These are phyloP conservation scores for Sapria himalayana DNA, from an alignment of 345 rosid species.

Conservation along the genomic window DNA sequence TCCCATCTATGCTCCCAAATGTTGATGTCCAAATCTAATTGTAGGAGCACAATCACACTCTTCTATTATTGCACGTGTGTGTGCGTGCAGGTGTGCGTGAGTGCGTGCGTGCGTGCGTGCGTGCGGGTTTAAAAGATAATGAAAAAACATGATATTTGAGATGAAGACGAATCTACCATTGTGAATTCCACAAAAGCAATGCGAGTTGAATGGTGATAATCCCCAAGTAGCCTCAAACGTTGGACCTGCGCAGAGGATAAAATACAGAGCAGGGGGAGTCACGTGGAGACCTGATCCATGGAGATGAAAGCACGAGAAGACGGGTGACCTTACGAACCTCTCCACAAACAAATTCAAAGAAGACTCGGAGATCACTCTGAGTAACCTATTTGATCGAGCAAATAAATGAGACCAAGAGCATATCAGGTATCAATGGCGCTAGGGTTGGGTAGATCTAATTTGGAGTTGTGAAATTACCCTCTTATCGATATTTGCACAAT, in stretches of 20 bases:
- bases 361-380: constrained; percentile 43
- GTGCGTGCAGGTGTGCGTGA: too few species aligned
- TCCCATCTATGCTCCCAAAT: too few species aligned
- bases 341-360: constrained; percentile 55
- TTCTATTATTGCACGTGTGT: too few species aligned
- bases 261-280: too few species aligned
- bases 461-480: constrained; percentile 34
- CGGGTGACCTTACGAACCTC: constrained; percentile 25
- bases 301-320: constrained; percentile 1
- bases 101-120: too few species aligned
- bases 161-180: constrained; percentile 23
- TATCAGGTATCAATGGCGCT: too few species aligned
- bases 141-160: not conserved
- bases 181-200: constrained; percentile 73
- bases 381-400: constrained; percentile 27
- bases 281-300: too few species aligned
- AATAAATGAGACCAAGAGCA: too few species aligned
- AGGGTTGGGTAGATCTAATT: too few species aligned
- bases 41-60: too few species aligned
- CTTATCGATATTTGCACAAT: constrained; percentile 85
- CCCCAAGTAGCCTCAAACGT: constrained; percentile 67
- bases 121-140: too few species aligned
- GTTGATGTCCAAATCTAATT: too few species aligned
- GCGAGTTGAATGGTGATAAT: constrained; percentile 65
- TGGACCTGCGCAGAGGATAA: constrained; percentile 25